Evolutionary conservation across 2,329 filamentous ascomycete genomes (phyloP), one percentile per base, ranked within the genome.

Genomic region (Cephalotrichum gorgonifer): DNA sequence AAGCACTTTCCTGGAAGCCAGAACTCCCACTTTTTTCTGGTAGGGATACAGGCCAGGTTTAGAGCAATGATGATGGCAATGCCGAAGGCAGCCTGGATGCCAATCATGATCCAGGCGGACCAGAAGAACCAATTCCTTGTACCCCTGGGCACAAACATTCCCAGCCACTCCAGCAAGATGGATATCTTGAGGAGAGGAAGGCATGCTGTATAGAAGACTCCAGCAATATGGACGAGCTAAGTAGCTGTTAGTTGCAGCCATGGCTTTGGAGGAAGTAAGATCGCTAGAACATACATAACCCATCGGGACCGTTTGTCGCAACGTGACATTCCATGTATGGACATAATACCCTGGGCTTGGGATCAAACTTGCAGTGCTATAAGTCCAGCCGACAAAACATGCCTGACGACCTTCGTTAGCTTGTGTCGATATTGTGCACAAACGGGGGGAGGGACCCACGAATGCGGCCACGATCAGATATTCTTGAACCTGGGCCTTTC

Each of bases 21-120:
- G 11, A 52, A 43, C 33, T 61, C 53, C 60, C 60, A 62, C 39
- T 57, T 61, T 30, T 55, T 56, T 23, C 54, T 26, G n/a, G 54
- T 50, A 11, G 61, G 61, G 11, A 35, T 51, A 49, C 61, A 63
- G 8, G 55, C 52, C 8, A 61, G 49, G 30, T 54, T 57, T 6
- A 54, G 44, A 25, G 54, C 50, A 30, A 61, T 44, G 31, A 58
- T 48, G 17, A 51, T 50, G 1, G 51, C 35, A 6, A 55, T 27
- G 43, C 56, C 56, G 26, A 57, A 57, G 3, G 53, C 23, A 17
- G 49, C 39, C 14, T 61, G 58, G 4, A 57, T 11, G 23, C 33
- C 42, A 14, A 62, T 52, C 22, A 60, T 9, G 17, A 25, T 26
- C 28, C 52, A 50, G 42, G 54, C 59, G 3, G 48, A 47, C 56